phyloP scores from a whole-genome alignment of 1,139 yeast genomes.

The Casaregolazyma suthepensis region DNA sequence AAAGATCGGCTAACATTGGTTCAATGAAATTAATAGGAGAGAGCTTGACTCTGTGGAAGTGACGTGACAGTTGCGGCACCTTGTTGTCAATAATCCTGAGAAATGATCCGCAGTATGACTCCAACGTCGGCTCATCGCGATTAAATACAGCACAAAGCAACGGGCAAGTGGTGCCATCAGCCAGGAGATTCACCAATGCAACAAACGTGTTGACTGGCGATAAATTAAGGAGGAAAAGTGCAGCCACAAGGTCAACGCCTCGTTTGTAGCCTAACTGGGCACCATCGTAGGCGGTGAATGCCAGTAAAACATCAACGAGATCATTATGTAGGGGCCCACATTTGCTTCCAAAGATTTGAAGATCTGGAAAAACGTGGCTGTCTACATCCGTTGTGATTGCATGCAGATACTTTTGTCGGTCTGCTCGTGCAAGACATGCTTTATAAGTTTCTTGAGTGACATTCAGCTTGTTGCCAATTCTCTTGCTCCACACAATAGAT shows the following conservation, averaged over 20 bases:
- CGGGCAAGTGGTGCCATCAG: constrained; percentile 29
- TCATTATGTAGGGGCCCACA: constrained; percentile 35
- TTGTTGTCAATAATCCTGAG: constrained; percentile 41
- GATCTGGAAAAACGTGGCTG: constrained; percentile 39
- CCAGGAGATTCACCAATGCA: constrained; percentile 42
- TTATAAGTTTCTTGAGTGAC: constrained; percentile 21
- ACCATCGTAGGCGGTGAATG: constrained; percentile 27
- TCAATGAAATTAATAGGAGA: constrained; percentile 34
- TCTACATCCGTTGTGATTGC: constrained; percentile 30
- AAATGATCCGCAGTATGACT: constrained; percentile 39
- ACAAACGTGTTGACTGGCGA: constrained; percentile 40
- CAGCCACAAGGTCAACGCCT: constrained; percentile 33
- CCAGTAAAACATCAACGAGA: constrained; percentile 30
- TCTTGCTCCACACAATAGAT: constrained; percentile 46
- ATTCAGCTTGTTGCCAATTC: constrained; percentile 37
- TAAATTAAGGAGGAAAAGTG: constrained; percentile 39
- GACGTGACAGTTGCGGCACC: constrained; percentile 43
- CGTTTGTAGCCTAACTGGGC: constrained; percentile 24
- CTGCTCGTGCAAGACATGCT: constrained; percentile 15
- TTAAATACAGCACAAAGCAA: constrained; percentile 27
- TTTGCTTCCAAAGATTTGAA: constrained; percentile 37
- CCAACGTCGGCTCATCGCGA: constrained; percentile 27
- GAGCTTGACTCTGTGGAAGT: constrained; percentile 42
- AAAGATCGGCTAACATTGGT: constrained; percentile 34
- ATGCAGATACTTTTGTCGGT: constrained; percentile 4